Base-by-base conservation (phyloP, 2,329 filamentous ascomycete species). In the Fusarium sp. region DNA sequence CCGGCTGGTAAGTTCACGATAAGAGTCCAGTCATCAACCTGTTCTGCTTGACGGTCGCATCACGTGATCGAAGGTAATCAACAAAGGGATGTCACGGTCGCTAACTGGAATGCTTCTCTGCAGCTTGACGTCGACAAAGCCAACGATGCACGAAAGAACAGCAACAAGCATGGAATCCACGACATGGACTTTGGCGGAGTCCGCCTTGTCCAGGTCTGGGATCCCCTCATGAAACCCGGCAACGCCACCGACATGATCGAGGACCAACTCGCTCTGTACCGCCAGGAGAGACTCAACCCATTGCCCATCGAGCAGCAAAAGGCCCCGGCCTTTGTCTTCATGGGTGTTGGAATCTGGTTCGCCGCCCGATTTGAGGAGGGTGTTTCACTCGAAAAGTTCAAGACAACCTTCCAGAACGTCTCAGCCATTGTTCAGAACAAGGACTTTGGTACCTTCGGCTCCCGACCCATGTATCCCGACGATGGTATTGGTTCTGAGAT, bases 171-270 rank as follows among this genome's bases (percentile, higher is more conserved):
- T 52, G 66, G 72, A 24, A 73, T 70, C 11, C 72, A 75, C 52
- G 72, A 75, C 37, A 60, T 75, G 58, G 70, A 71, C 35, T 66
- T 75, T n/a, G 73, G 64, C 10, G 73, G 66, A 3, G 64, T 75
- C 18, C 73, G 73, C 27, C 62, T 75, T 8, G 58, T 68, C 22
- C 91, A 90, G 67, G 79, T 90, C 13, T 92, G 89, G 89, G 90
- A 93, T 79, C 90, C 91, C 2, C 91, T 85, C 82, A 81, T 92
- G 20, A 89, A 92, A 79, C 70, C 83, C 18, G 75, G 70, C 31
- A 74, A 76, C 34, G 70, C 70, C 24, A 74, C 62, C 50, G 58
- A 63, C 20, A 57, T 64, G 3, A 71, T 62, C 37, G 72, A 58
- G 16, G 69, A 76, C 8, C 72, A 78, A 50, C 70, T 81, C 31